Conservation (phyloP, 306 rosid genomes). For the Citrullus mucosospermus region DNA sequence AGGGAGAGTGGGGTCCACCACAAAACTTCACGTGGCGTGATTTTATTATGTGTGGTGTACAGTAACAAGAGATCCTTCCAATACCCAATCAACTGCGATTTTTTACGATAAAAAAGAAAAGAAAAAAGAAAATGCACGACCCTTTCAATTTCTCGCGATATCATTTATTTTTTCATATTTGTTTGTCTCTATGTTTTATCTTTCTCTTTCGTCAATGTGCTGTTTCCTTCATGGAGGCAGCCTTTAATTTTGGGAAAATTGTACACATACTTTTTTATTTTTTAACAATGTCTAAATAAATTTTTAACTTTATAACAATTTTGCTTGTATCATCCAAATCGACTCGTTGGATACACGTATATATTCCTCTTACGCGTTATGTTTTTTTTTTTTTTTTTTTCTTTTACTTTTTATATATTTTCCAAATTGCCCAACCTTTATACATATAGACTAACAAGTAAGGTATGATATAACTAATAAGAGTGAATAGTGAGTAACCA, state of each 20-base stretch:
- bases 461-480: too few species aligned
- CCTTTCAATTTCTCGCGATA: not conserved
- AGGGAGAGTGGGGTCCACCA: conserved; percentile 4
- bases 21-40: conserved; percentile 4
- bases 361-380: too few species aligned
- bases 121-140: not conserved
- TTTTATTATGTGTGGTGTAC: not conserved
- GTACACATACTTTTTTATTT: too few species aligned
- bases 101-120: not conserved
- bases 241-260: conserved; percentile 6
- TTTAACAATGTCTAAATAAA: too few species aligned
- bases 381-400: too few species aligned
- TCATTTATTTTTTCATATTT: not conserved
- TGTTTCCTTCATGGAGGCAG: conserved; percentile 11
- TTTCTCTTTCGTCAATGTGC: not conserved
- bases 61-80: not conserved
- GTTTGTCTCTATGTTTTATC: not conserved
- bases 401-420: too few species aligned
- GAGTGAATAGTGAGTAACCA: too few species aligned
- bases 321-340: too few species aligned
- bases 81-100: not conserved
- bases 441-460: too few species aligned
- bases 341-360: too few species aligned
- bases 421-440: too few species aligned
- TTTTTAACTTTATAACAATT: too few species aligned